Evolutionary conservation across 192 early-diverging fungal genomes (phyloP), one percentile per base, ranked within the genome.

Genomic region (Entomortierella chlamydospora): DNA sequence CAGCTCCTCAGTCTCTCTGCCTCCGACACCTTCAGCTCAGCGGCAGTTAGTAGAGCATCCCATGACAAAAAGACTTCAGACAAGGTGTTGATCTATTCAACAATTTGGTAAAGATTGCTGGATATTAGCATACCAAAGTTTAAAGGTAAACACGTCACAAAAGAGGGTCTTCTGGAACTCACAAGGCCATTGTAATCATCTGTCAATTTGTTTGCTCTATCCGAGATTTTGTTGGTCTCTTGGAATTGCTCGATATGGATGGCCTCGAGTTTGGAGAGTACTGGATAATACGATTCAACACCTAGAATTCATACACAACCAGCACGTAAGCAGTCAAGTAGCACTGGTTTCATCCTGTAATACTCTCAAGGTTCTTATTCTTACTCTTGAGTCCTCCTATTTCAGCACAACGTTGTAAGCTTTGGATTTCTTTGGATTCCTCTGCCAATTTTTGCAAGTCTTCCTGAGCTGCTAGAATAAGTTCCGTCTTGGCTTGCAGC

Each of bases 301-400:
- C 69, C 73, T 78, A 64, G 0, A 31, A 25, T 30, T 31, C 4
- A 37, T 4, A 47, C 20, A 17, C 45, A 47, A 47, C 8, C 7
- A 12, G 3, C 5, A 15, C 4, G 45, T 20, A 47, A 47, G 45
- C 45, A 47, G 15, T 51, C 22, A 64, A 54, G 23, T n/a, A n/a
- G n/a, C n/a, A n/a, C n/a, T n/a, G n/a, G n/a, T n/a, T n/a, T n/a
- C n/a, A n/a, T n/a, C n/a, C n/a, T n/a, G n/a, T n/a, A n/a, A n/a
- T n/a, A n/a, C n/a, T n/a, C n/a, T n/a, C 45, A 29, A 42, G 26
- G 37, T 26, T 15, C 7, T 33, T n/a, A n/a, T n/a, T 20, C 65
- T 49, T 78, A 78, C 73, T 78, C 61, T 64, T 68, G 60, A 78
- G 67, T 26, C 73, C 73, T 7, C 73, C 73, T n/a, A 78, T 68